Evolutionary conservation across 2,329 filamentous ascomycete species (phyloP).

Genomic region (Hypoxylon rubiginosum): DNA sequence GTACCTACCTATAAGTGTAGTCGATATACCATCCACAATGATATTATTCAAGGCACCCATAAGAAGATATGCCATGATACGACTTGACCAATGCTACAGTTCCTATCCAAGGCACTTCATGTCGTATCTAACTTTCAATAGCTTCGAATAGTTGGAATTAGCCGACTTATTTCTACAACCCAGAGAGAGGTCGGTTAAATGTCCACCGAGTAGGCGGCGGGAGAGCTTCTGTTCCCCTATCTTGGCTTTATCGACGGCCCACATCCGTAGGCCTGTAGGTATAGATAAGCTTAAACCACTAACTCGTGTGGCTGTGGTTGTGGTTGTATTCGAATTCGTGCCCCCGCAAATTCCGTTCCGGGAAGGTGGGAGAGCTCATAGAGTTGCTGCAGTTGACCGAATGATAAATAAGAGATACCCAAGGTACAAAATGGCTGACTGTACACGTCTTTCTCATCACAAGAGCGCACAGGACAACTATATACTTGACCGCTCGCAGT

Average conservation of each 20-base stretch:
- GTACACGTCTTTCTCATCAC: neutral
- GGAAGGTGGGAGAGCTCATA: conserved; percentile 24
- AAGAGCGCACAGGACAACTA: neutral
- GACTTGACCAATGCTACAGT: too few relatives aligned
- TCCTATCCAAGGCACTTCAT: too few relatives aligned
- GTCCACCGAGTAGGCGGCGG: conserved; percentile 12
- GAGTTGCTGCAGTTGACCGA: neutral
- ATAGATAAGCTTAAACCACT: conserved; percentile 17
- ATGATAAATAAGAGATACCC: neutral
- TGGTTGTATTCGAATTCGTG: neutral
- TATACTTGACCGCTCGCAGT: neutral
- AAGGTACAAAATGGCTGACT: too few relatives aligned
- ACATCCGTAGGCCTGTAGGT: neutral
- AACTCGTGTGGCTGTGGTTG: neutral
- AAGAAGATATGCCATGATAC: too few relatives aligned
- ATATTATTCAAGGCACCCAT: too few relatives aligned
- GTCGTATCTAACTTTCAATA: too few relatives aligned
- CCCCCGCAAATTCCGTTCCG: conserved; percentile 13
- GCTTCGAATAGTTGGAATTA: conserved; percentile 9
- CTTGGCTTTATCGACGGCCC: conserved; percentile 1
- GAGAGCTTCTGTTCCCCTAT: neutral
- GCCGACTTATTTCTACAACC: conserved; percentile 6
- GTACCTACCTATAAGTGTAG: too few relatives aligned
- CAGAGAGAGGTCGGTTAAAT: conserved; percentile 28
- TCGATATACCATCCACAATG: too few relatives aligned